Percentiles rank a stretch among this genome's conserved stretches.
These are phyloP conservation scores for Citrus trifoliata DNA, from an alignment of 345 rosid species.

Conservation along the genomic window DNA sequence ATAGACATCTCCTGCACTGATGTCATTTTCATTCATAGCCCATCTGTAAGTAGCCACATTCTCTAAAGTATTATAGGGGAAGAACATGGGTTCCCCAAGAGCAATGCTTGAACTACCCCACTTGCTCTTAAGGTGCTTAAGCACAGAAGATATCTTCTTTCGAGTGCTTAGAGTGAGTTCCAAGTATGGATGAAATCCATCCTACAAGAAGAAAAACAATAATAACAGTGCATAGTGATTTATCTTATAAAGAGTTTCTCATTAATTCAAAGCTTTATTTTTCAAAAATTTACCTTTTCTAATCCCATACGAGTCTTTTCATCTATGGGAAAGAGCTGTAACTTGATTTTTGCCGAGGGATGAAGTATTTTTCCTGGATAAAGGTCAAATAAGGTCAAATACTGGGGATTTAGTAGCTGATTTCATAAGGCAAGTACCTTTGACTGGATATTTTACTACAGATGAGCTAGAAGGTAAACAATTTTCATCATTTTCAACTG, in stretches of 20 bases:
- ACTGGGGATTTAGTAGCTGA: slow-evolving; percentile 13
- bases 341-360: slow-evolving; percentile 55
- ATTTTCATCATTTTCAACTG: slow-evolving; percentile 22
- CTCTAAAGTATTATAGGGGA: slow-evolving; percentile 42
- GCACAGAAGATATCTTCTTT: slow-evolving; percentile 72
- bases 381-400: slow-evolving; percentile 5
- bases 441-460: slow-evolving; percentile 14
- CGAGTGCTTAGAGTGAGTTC: slow-evolving; percentile 74
- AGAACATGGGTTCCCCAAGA: slow-evolving; percentile 55
- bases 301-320: slow-evolving; percentile 53
- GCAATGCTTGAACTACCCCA: slow-evolving; percentile 74
- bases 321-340: slow-evolving; percentile 89
- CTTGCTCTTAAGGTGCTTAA: slow-evolving; percentile 60
- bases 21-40: slow-evolving; percentile 44
- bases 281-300: slow-evolving; percentile 54
- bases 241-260: background rate
- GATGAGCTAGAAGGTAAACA: slow-evolving; percentile 18
- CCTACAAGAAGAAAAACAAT: slow-evolving; percentile 32
- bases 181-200: slow-evolving; percentile 84
- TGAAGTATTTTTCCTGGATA: slow-evolving; percentile 26
- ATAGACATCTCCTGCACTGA: slow-evolving; percentile 56
- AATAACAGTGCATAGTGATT: background rate
- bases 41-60: slow-evolving; percentile 35
- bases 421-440: slow-evolving; percentile 12
- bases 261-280: background rate